phyloP scores from a whole-genome alignment of 2,329 filamentous ascomycete species.

The Aciculosporium take region DNA sequence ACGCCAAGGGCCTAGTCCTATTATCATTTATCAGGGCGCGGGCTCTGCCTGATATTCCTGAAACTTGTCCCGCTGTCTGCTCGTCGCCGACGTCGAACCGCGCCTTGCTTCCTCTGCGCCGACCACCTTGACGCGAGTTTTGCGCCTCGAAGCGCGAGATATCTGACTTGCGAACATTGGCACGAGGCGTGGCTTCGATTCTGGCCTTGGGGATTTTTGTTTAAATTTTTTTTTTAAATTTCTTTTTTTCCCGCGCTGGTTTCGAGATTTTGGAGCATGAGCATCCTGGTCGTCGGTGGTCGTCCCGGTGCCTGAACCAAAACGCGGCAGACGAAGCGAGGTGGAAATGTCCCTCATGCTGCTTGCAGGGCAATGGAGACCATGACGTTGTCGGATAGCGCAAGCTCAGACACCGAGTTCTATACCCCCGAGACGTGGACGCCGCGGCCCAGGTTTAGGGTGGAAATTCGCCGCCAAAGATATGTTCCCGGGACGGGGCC shows the following conservation, averaged over 20 bases:
- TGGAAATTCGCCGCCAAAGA: conserved; percentile 8
- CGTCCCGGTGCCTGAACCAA: background rate
- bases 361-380: background rate
- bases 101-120: too few relatives aligned
- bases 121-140: too few relatives aligned
- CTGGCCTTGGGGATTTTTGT: too few relatives aligned
- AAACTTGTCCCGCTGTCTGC: too few relatives aligned
- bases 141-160: too few relatives aligned
- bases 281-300: background rate
- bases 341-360: conserved; percentile 1
- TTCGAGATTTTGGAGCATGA: background rate
- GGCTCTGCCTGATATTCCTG: too few relatives aligned
- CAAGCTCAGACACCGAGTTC: conserved; percentile 1
- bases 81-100: too few relatives aligned
- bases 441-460: background rate
- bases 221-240: background rate
- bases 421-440: background rate
- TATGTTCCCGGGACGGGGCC: conserved; percentile 36
- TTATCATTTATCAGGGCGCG: too few relatives aligned
- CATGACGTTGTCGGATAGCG: background rate
- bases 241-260: background rate
- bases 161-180: too few relatives aligned
- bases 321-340: background rate
- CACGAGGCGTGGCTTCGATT: too few relatives aligned
- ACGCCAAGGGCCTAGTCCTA: too few relatives aligned